Base-by-base conservation (phyloP, 75 land plant genomes). In the Pinus albicaulis region DNA sequence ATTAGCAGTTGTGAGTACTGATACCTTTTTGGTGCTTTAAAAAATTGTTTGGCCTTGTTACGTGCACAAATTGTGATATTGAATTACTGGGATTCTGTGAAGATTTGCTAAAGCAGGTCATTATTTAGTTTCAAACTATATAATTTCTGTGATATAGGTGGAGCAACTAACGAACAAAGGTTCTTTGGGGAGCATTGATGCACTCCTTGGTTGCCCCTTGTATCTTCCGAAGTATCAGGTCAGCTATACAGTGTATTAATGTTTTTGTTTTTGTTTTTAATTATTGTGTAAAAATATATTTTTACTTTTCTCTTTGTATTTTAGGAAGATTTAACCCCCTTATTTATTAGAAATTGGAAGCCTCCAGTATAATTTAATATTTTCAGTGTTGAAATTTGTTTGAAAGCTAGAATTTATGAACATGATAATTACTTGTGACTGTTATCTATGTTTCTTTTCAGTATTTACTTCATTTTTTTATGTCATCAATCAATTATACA, bases 171-270 rank as follows among this genome's bases (percentile, higher is more conserved):
- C 92, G 62, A 96, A 96, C 80, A 86, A 90, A 23, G 99, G 99
- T 24, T 96, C 96, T 74, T 89, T 96, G 76, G 92, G 85, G 57
- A 91, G 94, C 66, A 93, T 96, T 77, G 99, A 96, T 91, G 99
- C 99, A 75, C 84, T 96, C 44, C 92, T 96, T 79, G 99, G 99
- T 48, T 96, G 99, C 73, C 97, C 99, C 76, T 58, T 96, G 7
- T 86, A 92, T 61, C 89, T 96, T 84, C 99, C 99, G 26, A 86
- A 93, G 63, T 57, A 84, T 36, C 79, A 88, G 94, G 98, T 95
- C 15, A 24, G 26, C 7, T 55, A 38, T 34, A 8, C 14, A 19
- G 20, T 48, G 24, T 34, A 74, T 71, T 60, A 74, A 19, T 64
- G 28, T 36, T 6, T 3, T 20, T 16, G 15, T 8, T 31, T 31